These are phyloP conservation scores for Ceratocystiopsis sp. DNA, from an alignment of 2,329 filamentous ascomycete species.

Conservation along the genomic window DNA sequence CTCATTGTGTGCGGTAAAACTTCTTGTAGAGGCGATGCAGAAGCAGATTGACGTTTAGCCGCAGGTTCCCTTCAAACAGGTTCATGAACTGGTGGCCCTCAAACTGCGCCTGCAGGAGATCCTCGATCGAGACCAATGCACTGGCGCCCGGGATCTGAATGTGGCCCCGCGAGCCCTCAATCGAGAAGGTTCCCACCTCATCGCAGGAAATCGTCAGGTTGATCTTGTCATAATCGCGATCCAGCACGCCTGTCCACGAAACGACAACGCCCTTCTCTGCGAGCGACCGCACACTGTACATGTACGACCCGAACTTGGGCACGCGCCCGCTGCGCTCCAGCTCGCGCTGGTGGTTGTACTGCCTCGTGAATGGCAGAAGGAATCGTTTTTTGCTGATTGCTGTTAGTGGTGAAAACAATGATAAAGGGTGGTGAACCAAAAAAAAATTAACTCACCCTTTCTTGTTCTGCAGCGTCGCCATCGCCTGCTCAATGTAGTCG, in stretches of 20 bases:
- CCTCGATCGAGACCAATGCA: constrained; percentile 76
- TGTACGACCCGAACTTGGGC: constrained; percentile 95
- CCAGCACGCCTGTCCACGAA: constrained; percentile 68
- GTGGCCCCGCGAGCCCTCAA: constrained; percentile 78
- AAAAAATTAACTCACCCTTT: constrained; percentile 47
- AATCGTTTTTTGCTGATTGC: constrained; percentile 63
- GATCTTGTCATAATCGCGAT: constrained; percentile 77
- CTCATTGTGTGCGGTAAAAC: constrained; percentile 64
- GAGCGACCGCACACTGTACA: constrained; percentile 80
- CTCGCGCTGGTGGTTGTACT: constrained; percentile 97
- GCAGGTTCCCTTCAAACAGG: constrained; percentile 70
- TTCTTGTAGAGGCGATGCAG: constrained; percentile 97
- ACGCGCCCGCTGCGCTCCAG: constrained; percentile 82
- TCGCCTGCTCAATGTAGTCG: constrained; percentile 97
- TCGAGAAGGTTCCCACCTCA: constrained; percentile 80
- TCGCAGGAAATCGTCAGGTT: constrained; percentile 91
- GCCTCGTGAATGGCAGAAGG: constrained; percentile 89
- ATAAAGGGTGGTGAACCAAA: constrained; percentile 10
- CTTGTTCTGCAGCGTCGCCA: constrained; percentile 92
- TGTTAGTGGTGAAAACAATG: background rate
- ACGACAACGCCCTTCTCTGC: constrained; percentile 90
- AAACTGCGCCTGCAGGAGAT: constrained; percentile 89
- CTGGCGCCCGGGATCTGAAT: constrained; percentile 94
- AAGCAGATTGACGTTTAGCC: constrained; percentile 90
- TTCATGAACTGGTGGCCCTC: constrained; percentile 94